Conservation (phyloP, 345 rosid genomes). For the Turnera subulata region DNA sequence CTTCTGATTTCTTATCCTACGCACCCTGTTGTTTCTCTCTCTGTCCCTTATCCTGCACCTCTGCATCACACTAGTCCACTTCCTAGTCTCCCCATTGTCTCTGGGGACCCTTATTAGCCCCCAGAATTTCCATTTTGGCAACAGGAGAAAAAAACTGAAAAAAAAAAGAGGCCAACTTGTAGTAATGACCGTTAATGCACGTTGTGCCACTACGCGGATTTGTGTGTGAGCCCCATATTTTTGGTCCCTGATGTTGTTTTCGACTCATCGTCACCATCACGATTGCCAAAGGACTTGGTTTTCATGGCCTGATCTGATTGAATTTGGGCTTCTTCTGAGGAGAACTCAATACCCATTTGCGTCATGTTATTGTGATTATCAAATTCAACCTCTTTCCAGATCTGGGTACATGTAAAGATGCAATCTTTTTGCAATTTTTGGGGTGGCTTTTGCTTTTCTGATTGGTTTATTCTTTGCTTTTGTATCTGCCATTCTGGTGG, state of each 20-base stretch:
- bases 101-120: slow-evolving; percentile 14
- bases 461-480: slow-evolving; percentile 31
- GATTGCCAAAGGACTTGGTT: slow-evolving; percentile 15
- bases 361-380: slow-evolving; percentile 21
- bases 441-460: slow-evolving; percentile 14
- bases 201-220: slow-evolving; percentile 28
- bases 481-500: slow-evolving; percentile 32
- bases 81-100: slow-evolving; percentile 21
- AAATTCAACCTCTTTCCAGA: slow-evolving; percentile 30
- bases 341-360: slow-evolving; percentile 22
- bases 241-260: slow-evolving; percentile 30
- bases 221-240: slow-evolving; percentile 26
- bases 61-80: slow-evolving; percentile 14
- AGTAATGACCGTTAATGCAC: slow-evolving; percentile 36
- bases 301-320: slow-evolving; percentile 42
- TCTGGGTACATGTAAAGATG: slow-evolving; percentile 52
- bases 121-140: slow-evolving; percentile 2
- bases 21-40: slow-evolving; percentile 6
- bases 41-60: slow-evolving; percentile 25
- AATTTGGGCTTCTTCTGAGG: slow-evolving; percentile 28
- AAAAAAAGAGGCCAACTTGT: too few species aligned
- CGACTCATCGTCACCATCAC: slow-evolving; percentile 14
- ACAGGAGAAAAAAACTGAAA: background rate
- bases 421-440: slow-evolving; percentile 24
- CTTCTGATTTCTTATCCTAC: slow-evolving; percentile 23